These are phyloP conservation scores for Tuber calosporum DNA, from an alignment of 495 filamentous ascomycete species.

Conservation along the genomic window DNA sequence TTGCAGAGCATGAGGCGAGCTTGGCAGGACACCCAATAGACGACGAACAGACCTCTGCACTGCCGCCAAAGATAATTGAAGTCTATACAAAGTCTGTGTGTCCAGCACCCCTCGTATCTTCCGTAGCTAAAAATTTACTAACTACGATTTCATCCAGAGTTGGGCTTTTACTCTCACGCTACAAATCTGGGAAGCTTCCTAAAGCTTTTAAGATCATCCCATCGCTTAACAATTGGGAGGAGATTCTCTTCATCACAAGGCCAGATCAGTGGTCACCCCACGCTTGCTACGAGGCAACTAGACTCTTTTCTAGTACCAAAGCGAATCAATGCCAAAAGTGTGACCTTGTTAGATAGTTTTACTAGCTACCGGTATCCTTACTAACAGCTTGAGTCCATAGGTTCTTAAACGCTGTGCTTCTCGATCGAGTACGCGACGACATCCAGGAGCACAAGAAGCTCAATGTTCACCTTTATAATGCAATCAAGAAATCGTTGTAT, in stretches of 20 bases:
- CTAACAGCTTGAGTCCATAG: conserved; percentile 16
- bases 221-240: conserved; percentile 81
- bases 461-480: conserved; percentile 89
- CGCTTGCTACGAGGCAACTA: conserved; percentile 74
- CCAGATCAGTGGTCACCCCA: conserved; percentile 85
- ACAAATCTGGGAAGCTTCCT: conserved; percentile 88
- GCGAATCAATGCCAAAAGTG: conserved; percentile 61
- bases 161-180: conserved; percentile 78
- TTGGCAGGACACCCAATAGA: conserved; percentile 47
- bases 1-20: conserved; percentile 79
- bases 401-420: conserved; percentile 72
- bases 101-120: background rate
- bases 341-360: background rate
- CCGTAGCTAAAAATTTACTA: background rate
- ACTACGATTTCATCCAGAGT: conserved; percentile 50
- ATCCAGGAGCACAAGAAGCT: conserved; percentile 81
- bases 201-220: conserved; percentile 98
- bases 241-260: conserved; percentile 70
- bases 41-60: conserved; percentile 68
- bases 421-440: conserved; percentile 83
- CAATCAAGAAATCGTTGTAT: conserved; percentile 85
- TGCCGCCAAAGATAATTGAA: conserved; percentile 86
- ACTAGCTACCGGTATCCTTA: background rate
- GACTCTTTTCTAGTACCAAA: conserved; percentile 77
- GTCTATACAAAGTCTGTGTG: conserved; percentile 74